These are phyloP conservation scores for Citrullus amarus DNA, from an alignment of 306 rosid genomes.

Conservation along the genomic window DNA sequence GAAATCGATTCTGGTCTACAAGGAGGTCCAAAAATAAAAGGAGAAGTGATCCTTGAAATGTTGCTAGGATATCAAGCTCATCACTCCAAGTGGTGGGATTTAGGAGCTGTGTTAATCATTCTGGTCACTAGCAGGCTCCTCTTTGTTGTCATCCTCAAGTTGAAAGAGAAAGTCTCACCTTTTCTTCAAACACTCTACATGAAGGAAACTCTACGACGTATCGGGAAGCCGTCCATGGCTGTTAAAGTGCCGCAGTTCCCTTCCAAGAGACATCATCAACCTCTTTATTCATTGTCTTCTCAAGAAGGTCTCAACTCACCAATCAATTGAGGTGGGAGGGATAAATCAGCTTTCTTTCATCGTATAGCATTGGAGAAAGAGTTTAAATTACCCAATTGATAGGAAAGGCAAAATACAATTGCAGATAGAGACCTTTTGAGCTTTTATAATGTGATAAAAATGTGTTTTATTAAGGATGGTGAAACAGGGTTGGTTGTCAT, in stretches of 20 bases:
- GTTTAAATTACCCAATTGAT: background rate
- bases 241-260: constrained; percentile 40
- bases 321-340: background rate
- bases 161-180: constrained; percentile 55
- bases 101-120: constrained; percentile 41
- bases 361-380: background rate
- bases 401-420: background rate
- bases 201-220: constrained; percentile 33
- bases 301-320: constrained; percentile 88
- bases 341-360: background rate
- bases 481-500: background rate
- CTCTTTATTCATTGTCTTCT: constrained; percentile 55
- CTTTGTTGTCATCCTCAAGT: constrained; percentile 57
- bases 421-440: background rate
- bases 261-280: constrained; percentile 55
- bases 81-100: constrained; percentile 86
- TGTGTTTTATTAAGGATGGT: background rate
- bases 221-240: background rate
- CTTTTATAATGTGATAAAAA: background rate
- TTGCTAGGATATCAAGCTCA: constrained; percentile 53
- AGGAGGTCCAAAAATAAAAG: constrained; percentile 57
- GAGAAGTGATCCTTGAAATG: constrained; percentile 39
- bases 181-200: constrained; percentile 31
- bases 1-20: constrained; percentile 45
- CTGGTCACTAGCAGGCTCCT: constrained; percentile 42